These are phyloP conservation scores for Diaporthe australafricana DNA, from an alignment of 2,329 filamentous ascomycete genomes.

Conservation along the genomic window DNA sequence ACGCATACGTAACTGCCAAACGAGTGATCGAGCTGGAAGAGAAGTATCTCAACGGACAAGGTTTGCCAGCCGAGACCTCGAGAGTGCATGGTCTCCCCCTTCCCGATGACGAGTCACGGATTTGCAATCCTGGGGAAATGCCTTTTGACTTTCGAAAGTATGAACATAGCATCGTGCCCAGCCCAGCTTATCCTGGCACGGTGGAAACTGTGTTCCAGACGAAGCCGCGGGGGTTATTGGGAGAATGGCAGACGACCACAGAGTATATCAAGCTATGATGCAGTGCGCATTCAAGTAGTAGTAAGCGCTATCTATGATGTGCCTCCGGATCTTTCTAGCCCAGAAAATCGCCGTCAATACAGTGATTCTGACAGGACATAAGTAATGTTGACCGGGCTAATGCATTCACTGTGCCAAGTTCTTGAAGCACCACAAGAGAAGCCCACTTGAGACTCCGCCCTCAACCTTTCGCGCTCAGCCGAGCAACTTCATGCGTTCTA, in stretches of 20 bases:
- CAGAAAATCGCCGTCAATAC: neutral
- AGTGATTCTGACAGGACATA: neutral
- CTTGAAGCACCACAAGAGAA: neutral
- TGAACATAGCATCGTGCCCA: neutral
- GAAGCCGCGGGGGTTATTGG: neutral
- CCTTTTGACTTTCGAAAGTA: neutral
- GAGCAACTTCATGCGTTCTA: neutral
- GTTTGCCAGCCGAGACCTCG: neutral
- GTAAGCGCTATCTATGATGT: neutral
- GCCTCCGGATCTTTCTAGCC: neutral
- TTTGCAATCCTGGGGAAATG: neutral
- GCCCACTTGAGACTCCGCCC: neutral
- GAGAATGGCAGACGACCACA: neutral
- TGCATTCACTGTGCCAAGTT: neutral
- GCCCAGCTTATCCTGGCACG: conserved; percentile 4
- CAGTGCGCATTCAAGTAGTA: neutral
- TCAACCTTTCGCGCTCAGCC: neutral
- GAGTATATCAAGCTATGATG: neutral
- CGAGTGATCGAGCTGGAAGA: conserved; percentile 7
- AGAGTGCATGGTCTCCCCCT: neutral
- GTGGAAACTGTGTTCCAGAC: neutral
- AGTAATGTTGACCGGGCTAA: neutral
- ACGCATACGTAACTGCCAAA: neutral
- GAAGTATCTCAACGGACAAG: neutral
- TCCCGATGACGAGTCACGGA: neutral